These are phyloP conservation scores for Apiospora sp. DNA, from an alignment of 2,329 filamentous ascomycete genomes.

Conservation along the genomic window DNA sequence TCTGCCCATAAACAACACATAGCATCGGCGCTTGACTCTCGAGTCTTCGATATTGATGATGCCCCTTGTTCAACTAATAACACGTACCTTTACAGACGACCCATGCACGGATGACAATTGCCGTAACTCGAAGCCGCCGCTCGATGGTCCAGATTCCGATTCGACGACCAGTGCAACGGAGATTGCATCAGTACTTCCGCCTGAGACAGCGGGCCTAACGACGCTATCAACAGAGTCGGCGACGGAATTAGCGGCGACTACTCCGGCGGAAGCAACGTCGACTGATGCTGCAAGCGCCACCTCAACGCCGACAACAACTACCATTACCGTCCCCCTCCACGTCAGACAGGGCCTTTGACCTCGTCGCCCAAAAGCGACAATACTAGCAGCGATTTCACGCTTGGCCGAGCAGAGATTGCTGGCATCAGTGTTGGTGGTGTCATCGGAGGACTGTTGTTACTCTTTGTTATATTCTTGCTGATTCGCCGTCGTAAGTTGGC, in stretches of 20 bases:
- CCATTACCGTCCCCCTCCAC: not conserved
- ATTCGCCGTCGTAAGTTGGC: constrained; percentile 33
- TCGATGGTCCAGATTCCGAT: not conserved
- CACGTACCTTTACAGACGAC: not conserved
- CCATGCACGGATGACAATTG: not conserved
- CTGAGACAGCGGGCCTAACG: not conserved
- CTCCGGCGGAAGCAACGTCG: not conserved
- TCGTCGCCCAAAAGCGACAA: not conserved
- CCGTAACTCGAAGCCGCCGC: not conserved
- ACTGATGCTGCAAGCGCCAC: not conserved
- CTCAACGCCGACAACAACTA: not conserved
- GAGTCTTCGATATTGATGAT: not conserved
- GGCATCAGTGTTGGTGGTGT: constrained; percentile 34
- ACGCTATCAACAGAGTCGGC: not conserved
- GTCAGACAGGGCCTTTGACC: not conserved
- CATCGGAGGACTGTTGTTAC: constrained; percentile 29
- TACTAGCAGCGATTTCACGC: not conserved
- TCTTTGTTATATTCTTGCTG: constrained; percentile 34
- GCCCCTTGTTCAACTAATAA: not conserved
- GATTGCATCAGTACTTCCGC: not conserved
- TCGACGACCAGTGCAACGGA: not conserved
- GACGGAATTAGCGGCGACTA: not conserved
- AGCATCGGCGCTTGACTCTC: not conserved
- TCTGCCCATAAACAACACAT: not conserved
- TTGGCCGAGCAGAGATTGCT: constrained; percentile 28